Base-by-base conservation (phyloP, 139 green algal species). In the Picochlorum costavermella region DNA sequence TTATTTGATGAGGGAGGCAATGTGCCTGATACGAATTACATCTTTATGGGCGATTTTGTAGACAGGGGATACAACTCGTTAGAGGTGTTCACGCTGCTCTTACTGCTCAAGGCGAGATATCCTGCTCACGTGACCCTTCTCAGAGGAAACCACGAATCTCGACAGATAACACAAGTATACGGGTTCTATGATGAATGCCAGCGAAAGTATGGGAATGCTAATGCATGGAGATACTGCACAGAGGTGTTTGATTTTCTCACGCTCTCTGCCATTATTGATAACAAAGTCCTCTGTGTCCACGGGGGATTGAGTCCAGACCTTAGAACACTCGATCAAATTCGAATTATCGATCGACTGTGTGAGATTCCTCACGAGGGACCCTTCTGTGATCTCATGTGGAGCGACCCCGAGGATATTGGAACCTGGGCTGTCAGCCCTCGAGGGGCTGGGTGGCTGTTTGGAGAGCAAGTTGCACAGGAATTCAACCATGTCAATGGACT, bases 1-100 rank as follows among this genome's bases (percentile, higher is more conserved):
- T 84, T 99, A 0, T 98, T 99, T 74, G 75, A 95, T 8, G 96
- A 89, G 0, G 94, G 94, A 2, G 94, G 94, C 0, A 80, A 98
- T 65, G 82, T 98, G 3, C 94, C 94, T 12, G 64, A 53, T 60
- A 98, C 91, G 12, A 96, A 89, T 74, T 99, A 99, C 83, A 95
- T 99, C 59, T 99, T 99, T 78, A 97, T 99, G 92, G 92, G 94
- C 2, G 94, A 99, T 69, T 99, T 98, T 77, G 94, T 99, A 48
- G 94, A 99, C 78, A 78, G 94, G 2, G 94, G 94, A 8, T 99
- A 98, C 83, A 98, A 99, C 82, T 94, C 81, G 58, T 69, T 99
- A 28, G 94, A 99, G 81, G 83, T 92, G 6, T 98, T 99, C 75
- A 98, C 91, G 2, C 74, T 98, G 73, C 83, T 99, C n/a, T 82